Conservation (phyloP, 2,329 filamentous ascomycete species). For the Fusarium hainanense region DNA sequence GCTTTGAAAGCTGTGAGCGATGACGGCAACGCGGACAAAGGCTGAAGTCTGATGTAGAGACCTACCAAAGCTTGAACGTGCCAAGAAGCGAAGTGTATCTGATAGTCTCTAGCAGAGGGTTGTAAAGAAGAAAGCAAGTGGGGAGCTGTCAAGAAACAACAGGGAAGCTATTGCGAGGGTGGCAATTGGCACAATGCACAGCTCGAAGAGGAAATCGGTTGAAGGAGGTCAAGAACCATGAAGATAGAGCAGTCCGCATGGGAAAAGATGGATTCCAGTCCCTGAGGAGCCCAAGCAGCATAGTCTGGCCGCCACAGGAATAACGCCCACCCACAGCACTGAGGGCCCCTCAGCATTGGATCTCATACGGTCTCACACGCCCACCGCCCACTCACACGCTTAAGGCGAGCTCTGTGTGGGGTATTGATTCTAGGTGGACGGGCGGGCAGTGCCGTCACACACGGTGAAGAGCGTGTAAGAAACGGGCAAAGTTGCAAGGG, state of each 20-base stretch:
- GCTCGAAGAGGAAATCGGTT: slow-evolving; percentile 35
- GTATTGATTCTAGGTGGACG: slow-evolving; percentile 41
- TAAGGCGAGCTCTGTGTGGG: slow-evolving; percentile 45
- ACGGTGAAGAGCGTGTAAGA: slow-evolving; percentile 40
- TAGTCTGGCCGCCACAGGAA: slow-evolving; percentile 45
- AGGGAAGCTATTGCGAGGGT: slow-evolving; percentile 32
- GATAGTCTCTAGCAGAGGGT: slow-evolving; percentile 22
- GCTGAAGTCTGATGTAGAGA: slow-evolving; percentile 36
- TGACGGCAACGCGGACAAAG: slow-evolving; percentile 41
- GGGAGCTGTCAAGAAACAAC: slow-evolving; percentile 29
- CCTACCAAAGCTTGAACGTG: slow-evolving; percentile 41
- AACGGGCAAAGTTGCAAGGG: slow-evolving; percentile 33
- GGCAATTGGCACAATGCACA: slow-evolving; percentile 30
- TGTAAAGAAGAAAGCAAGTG: slow-evolving; percentile 25
- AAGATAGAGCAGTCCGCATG: slow-evolving; percentile 40
- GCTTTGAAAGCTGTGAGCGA: slow-evolving; percentile 40
- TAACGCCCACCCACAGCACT: slow-evolving; percentile 38
- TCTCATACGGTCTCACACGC: slow-evolving; percentile 26
- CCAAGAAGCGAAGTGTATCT: slow-evolving; percentile 28
- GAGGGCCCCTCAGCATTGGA: slow-evolving; percentile 33
- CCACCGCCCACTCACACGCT: slow-evolving; percentile 43
- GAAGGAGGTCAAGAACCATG: slow-evolving; percentile 39
- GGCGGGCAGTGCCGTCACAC: slow-evolving; percentile 47
- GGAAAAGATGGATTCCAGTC: slow-evolving; percentile 47
- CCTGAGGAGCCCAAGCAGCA: slow-evolving; percentile 30